A percentile compares a stretch with the other conserved stretches of the same genome.
Conservation (phyloP, 768 basidiomycete species). For the Pleurotus tuber-regium region DNA sequence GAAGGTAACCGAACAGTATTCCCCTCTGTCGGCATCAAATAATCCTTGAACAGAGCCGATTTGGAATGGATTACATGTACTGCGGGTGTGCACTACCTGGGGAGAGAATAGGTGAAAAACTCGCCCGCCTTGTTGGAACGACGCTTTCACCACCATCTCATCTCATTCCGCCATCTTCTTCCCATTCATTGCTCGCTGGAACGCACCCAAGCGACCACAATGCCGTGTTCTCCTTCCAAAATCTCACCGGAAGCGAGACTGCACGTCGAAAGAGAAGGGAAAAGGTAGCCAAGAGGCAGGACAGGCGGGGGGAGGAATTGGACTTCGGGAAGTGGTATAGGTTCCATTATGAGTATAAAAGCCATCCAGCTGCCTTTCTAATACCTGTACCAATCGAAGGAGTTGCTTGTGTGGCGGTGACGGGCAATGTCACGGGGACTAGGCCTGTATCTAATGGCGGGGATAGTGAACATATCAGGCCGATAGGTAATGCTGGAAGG, state of each 20-base stretch:
- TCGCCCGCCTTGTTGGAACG: slow-evolving; percentile 29
- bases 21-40: slow-evolving; percentile 5
- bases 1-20: slow-evolving; percentile 20
- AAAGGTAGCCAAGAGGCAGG: slow-evolving; percentile 23
- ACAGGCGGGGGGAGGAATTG: slow-evolving; percentile 12
- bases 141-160: slow-evolving; percentile 20
- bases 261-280: slow-evolving; percentile 20
- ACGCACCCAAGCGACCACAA: slow-evolving; percentile 61
- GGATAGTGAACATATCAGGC: no score
- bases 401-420: no score
- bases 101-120: slow-evolving; percentile 39
- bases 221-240: slow-evolving; percentile 35
- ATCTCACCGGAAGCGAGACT: slow-evolving; percentile 18
- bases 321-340: background rate
- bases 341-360: background rate
- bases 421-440: no score
- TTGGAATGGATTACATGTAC: slow-evolving; percentile 49
- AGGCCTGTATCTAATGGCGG: no score
- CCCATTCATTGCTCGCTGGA: slow-evolving; percentile 37
- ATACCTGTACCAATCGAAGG: no score
- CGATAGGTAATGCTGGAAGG: no score
- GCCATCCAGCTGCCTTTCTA: background rate
- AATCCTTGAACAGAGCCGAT: slow-evolving; percentile 33
- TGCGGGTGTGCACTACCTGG: slow-evolving; percentile 59
- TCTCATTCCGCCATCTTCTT: slow-evolving; percentile 28